Evolutionary conservation across 495 filamentous ascomycete genomes (phyloP).

Genomic region (Apodospora peruviana): DNA sequence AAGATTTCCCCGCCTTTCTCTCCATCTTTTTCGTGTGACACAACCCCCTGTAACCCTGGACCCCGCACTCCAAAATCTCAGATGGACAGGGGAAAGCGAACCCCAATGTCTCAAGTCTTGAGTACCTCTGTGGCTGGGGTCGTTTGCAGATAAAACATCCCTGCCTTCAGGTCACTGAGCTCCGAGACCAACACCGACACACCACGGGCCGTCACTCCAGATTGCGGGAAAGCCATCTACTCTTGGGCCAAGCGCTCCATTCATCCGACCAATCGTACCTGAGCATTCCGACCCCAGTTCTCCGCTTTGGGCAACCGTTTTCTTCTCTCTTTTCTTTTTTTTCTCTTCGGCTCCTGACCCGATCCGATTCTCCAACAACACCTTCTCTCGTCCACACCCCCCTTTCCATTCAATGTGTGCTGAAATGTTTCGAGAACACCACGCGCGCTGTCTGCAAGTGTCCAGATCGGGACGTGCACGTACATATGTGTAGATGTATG

Average conservation of each 20-base stretch:
- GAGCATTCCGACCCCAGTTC: slow-evolving; percentile 2
- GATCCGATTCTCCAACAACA: slow-evolving; percentile 4
- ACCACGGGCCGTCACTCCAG: slow-evolving; percentile 30
- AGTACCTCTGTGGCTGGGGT: slow-evolving; percentile 9
- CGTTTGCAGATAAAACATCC: slow-evolving; percentile 2
- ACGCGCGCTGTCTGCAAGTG: neutral
- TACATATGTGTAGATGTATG: too few relatives aligned
- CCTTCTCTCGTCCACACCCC: neutral
- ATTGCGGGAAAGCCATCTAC: slow-evolving; percentile 17
- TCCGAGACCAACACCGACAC: slow-evolving; percentile 9
- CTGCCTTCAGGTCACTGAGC: slow-evolving; percentile 13
- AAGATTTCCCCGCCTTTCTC: neutral
- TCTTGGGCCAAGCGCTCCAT: slow-evolving; percentile 14
- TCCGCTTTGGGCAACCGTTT: slow-evolving; percentile 19
- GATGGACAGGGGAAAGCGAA: neutral
- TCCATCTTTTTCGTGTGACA: neutral
- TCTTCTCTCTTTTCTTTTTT: slow-evolving; percentile 1
- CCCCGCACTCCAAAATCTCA: slow-evolving; percentile 4
- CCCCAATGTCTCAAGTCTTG: slow-evolving; percentile 1
- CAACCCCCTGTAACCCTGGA: neutral
- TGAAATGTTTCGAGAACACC: neutral
- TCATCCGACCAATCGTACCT: slow-evolving; percentile 19
- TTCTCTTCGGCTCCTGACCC: neutral
- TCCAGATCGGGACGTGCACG: neutral
- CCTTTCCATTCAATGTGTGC: neutral